Evolutionary conservation across 1,139 yeast species (phyloP).

Genomic region (Taiozyma sp.): DNA sequence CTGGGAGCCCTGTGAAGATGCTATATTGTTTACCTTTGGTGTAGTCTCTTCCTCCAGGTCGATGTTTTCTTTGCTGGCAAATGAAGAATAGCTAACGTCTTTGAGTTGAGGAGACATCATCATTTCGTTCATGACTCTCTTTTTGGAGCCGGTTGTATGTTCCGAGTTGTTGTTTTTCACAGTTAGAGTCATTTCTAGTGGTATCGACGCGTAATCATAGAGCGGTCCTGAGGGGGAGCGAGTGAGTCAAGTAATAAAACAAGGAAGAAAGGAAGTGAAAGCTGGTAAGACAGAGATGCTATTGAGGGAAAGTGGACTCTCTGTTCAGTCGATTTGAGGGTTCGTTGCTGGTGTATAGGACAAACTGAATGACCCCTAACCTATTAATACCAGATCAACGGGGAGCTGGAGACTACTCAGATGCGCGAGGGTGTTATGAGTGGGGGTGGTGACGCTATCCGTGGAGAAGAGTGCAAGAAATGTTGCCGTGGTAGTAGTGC

Average conservation of each 20-base stretch:
- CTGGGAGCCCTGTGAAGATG: conserved; percentile 25
- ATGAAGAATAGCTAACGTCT: conserved; percentile 10
- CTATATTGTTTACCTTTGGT: conserved; percentile 16
- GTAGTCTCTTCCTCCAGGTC: conserved; percentile 11
- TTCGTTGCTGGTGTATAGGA: background rate
- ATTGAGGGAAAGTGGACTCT: background rate
- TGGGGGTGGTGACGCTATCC: background rate
- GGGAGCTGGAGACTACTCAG: background rate
- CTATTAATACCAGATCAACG: background rate
- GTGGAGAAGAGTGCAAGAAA: background rate
- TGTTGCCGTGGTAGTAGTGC: background rate
- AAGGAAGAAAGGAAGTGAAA: background rate
- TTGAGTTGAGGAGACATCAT: conserved; percentile 21
- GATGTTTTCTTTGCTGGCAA: conserved; percentile 6
- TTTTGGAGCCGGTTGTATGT: conserved; percentile 12
- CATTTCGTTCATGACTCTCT: conserved; percentile 19
- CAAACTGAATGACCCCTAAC: background rate
- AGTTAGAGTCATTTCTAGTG: background rate
- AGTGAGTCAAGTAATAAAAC: no score
- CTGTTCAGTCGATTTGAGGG: background rate
- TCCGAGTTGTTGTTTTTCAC: background rate
- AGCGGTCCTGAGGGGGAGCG: background rate
- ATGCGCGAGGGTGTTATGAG: background rate
- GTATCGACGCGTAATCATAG: background rate
- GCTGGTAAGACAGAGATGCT: background rate